Base-by-base conservation (phyloP, 495 filamentous ascomycete genomes). In the Aspergillus cristatus region DNA sequence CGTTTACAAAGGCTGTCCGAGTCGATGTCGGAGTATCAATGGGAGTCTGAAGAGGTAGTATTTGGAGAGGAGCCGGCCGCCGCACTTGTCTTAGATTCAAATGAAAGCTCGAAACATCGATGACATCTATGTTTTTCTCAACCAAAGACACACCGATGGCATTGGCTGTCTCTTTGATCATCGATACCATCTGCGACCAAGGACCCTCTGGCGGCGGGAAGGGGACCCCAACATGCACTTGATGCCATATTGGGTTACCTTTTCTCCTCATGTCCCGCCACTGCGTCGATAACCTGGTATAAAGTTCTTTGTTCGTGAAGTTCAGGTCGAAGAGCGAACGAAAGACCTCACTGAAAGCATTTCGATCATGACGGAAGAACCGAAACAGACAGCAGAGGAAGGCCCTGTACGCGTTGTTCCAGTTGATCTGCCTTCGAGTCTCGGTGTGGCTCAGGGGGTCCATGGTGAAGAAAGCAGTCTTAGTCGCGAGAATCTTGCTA, bases 351-450 rank as follows among this genome's bases (percentile, higher is more conserved):
- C 48, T 59, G 29, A 67, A 62, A 0, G 65, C 38, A 0, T 32
- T 40, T 14, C 29, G 34, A 4, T 54, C 47, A 0, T 17, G 35
- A 0, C 32, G 6, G 18, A 55, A 65, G 20, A 59, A 63, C 3
- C 52, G 41, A 14, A 39, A 48, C 3, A 58, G 13, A 12, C 50
- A 58, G 16, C 61, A 64, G 7, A 64, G 38, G 0, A 55, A 24
- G 7, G 50, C n/a, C 4, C 53, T 37, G 20, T 52, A 41, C 6
- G 49, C 35, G 3, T 32, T n/a, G 3, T 37, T 41, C 58, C 58
- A 63, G 4, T 22, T 32, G 15, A 51, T 34, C 1, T 46, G 20
- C 4, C 4, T 8, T 24, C 8, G 4, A 4, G 4, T 24, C 20
- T 24, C 8, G 4, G 4, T 24, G 20, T 4, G 8, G 20, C 8